Base-by-base conservation (phyloP, 2,329 filamentous ascomycete genomes). In the Cladosporium velox region DNA sequence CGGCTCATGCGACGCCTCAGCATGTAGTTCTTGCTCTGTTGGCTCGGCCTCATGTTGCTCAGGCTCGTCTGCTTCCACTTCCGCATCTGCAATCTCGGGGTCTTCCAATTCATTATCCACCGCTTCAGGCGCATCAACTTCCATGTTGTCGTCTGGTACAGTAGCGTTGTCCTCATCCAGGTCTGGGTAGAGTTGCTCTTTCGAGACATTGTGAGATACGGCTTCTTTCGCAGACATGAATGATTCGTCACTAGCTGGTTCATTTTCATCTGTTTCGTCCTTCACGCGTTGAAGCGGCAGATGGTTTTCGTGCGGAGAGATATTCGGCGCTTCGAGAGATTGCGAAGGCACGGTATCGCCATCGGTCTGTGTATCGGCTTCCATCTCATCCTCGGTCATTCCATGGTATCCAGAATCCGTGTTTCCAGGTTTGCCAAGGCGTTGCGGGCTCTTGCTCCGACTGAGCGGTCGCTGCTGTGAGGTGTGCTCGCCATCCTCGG, bases 391-490 rank as follows among this genome's bases (percentile, higher is more conserved):
- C 63, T 85, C 82, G 3, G 82, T 80, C 71, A 88, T 90, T 57
- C 88, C 90, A 78, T 91, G 87, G 72, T 91, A 92, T 32, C 90
- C 90, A 38, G 90, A 92, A 71, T 92, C 90, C 1, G 81, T 78
- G 55, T 79, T 77, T 61, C 74, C 75, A 24, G 72, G 67, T 67
- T 78, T 76, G 21, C 73, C 73, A 10, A 72, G 67, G 26, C 75
- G 73, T 54, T 74, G 69, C 15, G 76, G 76, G 63, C 76, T 78
- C 59, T 73, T 75, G 49, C 70, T 72, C 15, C 74, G 72, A 58
- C 71, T 73, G 26, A 67, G 72, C 21, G 71, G 72, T 51, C 69
- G 69, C 12, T 70, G 69, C 24, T 69, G 58, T 52, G 68, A 66
- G 51, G 65, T 71, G 72, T 79, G 66, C 72, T 81, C 77, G 11